Conservation (phyloP, 176 grass and related monocot species). For the Hsuehochloa calcarea region DNA sequence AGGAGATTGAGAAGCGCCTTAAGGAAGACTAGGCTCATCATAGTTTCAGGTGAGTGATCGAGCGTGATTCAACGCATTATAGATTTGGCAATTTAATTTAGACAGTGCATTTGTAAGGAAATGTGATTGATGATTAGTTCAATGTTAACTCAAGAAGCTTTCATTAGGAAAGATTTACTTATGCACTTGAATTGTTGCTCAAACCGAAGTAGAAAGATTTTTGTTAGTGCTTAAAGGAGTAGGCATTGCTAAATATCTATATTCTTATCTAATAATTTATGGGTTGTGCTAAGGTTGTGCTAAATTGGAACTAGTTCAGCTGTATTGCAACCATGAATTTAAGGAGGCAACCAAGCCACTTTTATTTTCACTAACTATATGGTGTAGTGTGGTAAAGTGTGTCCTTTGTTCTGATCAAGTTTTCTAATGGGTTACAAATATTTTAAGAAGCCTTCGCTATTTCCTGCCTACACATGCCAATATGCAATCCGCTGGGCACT, state of each 20-base stretch:
- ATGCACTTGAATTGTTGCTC: neutral
- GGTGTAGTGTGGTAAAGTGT: neutral
- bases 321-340: neutral
- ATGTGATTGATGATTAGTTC: neutral
- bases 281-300: neutral
- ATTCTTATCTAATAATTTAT: neutral
- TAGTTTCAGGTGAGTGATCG: constrained; percentile 37
- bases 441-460: neutral
- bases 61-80: neutral
- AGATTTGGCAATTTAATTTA: neutral
- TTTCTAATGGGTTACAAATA: neutral
- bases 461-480: neutral
- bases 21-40: constrained; percentile 57
- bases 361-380: neutral
- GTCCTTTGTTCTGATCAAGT: neutral
- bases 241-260: neutral
- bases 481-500: neutral
- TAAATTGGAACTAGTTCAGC: neutral
- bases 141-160: neutral
- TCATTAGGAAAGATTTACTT: neutral
- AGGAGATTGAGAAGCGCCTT: constrained; percentile 72
- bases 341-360: neutral
- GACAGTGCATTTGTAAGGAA: neutral
- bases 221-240: neutral
- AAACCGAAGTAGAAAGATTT: neutral